Base-by-base conservation (phyloP, 257 asterid species). In the Plectranthus barbatus region DNA sequence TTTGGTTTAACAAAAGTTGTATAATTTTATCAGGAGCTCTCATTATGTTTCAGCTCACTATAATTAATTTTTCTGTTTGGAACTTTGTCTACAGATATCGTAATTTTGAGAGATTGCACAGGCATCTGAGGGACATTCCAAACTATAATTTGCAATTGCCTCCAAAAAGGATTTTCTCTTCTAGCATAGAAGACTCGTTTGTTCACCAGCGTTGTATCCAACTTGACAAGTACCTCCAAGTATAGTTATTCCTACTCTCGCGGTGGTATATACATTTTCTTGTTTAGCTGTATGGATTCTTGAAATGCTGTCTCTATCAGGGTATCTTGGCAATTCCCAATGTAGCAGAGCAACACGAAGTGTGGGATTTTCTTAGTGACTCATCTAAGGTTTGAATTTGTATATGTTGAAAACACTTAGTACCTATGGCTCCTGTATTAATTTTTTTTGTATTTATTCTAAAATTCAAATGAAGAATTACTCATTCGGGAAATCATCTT, bases 311-410 rank as follows among this genome's bases (percentile, higher is more conserved):
- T 75, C 54, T 69, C 64, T 70, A 53, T 65, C 81, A 91, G 97
- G 95, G 84, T 74, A 87, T 91, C 71, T 71, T 91, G 77, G 76
- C 96, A 73, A 87, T 91, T 76, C 87, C 97, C 64, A 91, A 91
- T 79, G 89, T 91, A 68, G 95, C 91, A 53, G 97, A 91, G 86
- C 97, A 91, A 69, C 97, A 85, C 82, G 97, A 91, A 84, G 96
- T 91, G 56, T 87, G 95, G 97, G 96, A 91, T 79, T 91, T 91
- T 78, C 77, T 91, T 72, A 83, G 96, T 53, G 82, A 74, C 61
- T 80, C 96, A 56, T 91, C 97, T 47, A 84, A 91, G 96, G 97
- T 91, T 55, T 68, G 80, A 54, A 45, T 44, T 44, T 56, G 55
- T 64, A 48, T 71, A 15, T 60, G n/a, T 64, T 45, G 61, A 60